A percentile compares a stretch with the other conserved stretches of the same genome.
Conservation (phyloP, 495 filamentous ascomycete genomes). For the Lasiosphaeria hispida region DNA sequence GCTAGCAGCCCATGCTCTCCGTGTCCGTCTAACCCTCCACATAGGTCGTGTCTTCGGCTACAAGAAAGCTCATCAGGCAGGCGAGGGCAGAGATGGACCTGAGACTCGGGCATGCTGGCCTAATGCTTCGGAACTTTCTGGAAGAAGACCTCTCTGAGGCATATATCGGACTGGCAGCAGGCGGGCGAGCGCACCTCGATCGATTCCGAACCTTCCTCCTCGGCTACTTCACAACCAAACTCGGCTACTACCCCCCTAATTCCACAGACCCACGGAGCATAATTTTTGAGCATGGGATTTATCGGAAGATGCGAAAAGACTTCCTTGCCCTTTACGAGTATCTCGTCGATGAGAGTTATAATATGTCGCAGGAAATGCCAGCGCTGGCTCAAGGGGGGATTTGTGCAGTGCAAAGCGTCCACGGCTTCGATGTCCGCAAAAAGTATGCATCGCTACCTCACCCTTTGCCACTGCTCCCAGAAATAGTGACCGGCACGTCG, state of each 20-base stretch:
- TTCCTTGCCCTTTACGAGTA: slow-evolving; percentile 62
- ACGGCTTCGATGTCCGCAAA: slow-evolving; percentile 56
- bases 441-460: slow-evolving; percentile 52
- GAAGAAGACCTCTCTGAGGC: slow-evolving; percentile 57
- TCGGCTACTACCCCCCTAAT: slow-evolving; percentile 64
- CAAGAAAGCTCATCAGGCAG: slow-evolving; percentile 58
- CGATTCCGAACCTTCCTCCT: slow-evolving; percentile 61
- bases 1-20: background rate
- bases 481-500: slow-evolving; percentile 20
- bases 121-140: slow-evolving; percentile 55
- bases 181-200: slow-evolving; percentile 57
- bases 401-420: slow-evolving; percentile 57
- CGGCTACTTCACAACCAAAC: slow-evolving; percentile 56
- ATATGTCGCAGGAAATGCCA: slow-evolving; percentile 37
- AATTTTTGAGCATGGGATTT: slow-evolving; percentile 52
- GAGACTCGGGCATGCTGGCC: slow-evolving; percentile 47
- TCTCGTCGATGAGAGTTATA: slow-evolving; percentile 54
- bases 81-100: slow-evolving; percentile 62
- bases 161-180: slow-evolving; percentile 52
- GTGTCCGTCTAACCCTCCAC: slow-evolving; percentile 9
- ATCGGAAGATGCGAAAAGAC: slow-evolving; percentile 57
- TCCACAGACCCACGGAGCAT: slow-evolving; percentile 28
- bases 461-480: slow-evolving; percentile 59
- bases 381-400: slow-evolving; percentile 53
- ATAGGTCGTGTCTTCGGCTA: slow-evolving; percentile 52